Evolutionary conservation across 1,284 basidiomycete species (phyloP), one percentile per base, ranked within the genome.

Genomic region (Sanghuangporus baumii): DNA sequence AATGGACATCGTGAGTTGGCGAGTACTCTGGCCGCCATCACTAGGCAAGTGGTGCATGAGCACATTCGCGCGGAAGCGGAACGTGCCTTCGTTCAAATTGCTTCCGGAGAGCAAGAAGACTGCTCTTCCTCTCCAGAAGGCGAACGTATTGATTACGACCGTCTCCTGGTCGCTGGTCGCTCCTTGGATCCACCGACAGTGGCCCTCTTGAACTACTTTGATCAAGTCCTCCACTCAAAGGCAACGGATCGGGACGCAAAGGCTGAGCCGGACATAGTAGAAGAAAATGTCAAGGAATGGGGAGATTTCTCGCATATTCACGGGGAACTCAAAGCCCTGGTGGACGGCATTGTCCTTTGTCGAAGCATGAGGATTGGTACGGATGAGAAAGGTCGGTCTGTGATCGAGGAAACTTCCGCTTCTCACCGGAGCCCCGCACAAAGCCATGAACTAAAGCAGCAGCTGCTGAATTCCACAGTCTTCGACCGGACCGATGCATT

Each of bases 271-370:
- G 56, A 55, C 9, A 34, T 20, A 31, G 54, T 37, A 6, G 62
- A 55, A 31, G 65, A 62, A 40, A 51, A 23, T 51, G 18, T 14
- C 16, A 47, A 43, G 59, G 72, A 71, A 11, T 72, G 68, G 37
- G 73, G 74, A 67, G 69, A 66, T 66, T 31, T 37, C 18, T 54
- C 31, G 5, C 11, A 6, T 37, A 67, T 71, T 11, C 67, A 70
- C 47, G 70, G 70, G 23, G 68, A 71, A 41, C 69, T 71, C n/a
- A 61, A 68, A 8, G 40, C 80, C 14, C 72, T 90, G 40, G 72
- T 89, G 47, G 77, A 73, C 48, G 83, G 86, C 46, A 75, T 85
- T 41, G 74, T 85, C 37, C 72, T 88, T 36, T 86, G 86, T 67
- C 75, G 78, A 8, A 78, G 77, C 6, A 72, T 72, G 55, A 71